Evolutionary conservation across 805 yeast genomes (phyloP).

Genomic region (Myxozyma kluyveri): DNA sequence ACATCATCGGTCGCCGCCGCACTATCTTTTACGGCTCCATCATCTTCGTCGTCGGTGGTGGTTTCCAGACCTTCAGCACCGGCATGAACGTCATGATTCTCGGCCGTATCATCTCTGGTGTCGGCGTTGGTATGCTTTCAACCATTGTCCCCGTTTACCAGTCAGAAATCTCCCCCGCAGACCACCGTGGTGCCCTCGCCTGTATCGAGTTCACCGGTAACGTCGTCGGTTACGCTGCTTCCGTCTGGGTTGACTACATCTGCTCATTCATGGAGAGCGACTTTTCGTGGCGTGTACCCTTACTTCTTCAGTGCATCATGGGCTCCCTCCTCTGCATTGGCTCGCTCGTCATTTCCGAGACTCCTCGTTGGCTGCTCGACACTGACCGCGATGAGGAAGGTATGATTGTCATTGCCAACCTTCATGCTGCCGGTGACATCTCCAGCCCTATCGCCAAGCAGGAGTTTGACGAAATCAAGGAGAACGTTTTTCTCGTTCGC

Average conservation of each 20-base stretch:
- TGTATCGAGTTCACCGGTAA: conserved; percentile 88
- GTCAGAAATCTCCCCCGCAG: conserved; percentile 83
- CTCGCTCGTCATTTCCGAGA: conserved; percentile 75
- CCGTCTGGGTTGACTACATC: conserved; percentile 84
- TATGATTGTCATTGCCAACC: conserved; percentile 75
- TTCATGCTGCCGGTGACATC: conserved; percentile 75
- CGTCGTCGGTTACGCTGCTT: conserved; percentile 72
- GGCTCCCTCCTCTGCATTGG: conserved; percentile 70
- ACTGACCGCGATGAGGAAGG: conserved; percentile 80
- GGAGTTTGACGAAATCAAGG: conserved; percentile 80
- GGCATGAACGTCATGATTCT: conserved; percentile 57
- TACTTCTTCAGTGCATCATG: conserved; percentile 70
- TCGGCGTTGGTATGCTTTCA: conserved; percentile 83
- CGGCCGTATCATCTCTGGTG: conserved; percentile 75
- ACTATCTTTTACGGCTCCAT: conserved; percentile 79
- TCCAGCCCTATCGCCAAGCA: conserved; percentile 64
- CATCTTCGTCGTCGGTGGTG: conserved; percentile 75
- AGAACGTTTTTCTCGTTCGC: conserved; percentile 68
- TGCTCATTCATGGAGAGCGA: conserved; percentile 63
- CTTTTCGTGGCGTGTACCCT: conserved; percentile 74
- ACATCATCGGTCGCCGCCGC: conserved; percentile 70
- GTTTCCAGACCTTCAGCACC: conserved; percentile 61
- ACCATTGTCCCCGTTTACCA: conserved; percentile 87
- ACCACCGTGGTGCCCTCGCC: conserved; percentile 78
- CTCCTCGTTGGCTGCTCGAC: conserved; percentile 87